Evolutionary conservation across 305 asterid species (phyloP).

Genomic region (Fraxinus ornus): DNA sequence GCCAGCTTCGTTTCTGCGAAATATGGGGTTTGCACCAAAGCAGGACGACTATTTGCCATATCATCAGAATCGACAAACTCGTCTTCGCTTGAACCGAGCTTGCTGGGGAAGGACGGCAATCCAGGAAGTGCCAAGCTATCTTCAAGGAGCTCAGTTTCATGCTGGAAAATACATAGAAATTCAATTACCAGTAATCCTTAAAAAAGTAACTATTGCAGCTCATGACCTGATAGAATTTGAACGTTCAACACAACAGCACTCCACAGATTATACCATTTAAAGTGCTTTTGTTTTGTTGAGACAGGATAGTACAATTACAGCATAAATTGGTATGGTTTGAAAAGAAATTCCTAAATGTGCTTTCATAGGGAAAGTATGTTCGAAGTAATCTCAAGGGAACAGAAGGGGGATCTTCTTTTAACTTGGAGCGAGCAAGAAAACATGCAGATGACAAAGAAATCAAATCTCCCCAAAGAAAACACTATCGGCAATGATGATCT

Average conservation of each 20-base stretch:
- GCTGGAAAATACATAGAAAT: slow-evolving; percentile 43
- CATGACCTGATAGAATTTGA: background rate
- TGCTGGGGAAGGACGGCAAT: slow-evolving; percentile 78
- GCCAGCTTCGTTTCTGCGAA: slow-evolving; percentile 55
- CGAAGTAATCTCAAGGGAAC: background rate
- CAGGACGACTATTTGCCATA: slow-evolving; percentile 54
- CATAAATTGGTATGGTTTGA: background rate
- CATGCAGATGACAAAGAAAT: background rate
- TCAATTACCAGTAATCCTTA: slow-evolving; percentile 3
- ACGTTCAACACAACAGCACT: background rate
- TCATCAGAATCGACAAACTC: slow-evolving; percentile 91
- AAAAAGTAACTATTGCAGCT: background rate
- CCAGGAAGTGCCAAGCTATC: slow-evolving; percentile 83
- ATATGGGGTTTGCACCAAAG: slow-evolving; percentile 45
- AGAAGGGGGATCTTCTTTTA: background rate
- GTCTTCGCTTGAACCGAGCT: slow-evolving; percentile 84
- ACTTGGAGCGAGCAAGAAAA: background rate
- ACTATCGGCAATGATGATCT: background rate
- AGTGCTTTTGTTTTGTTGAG: background rate
- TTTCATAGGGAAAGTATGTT: background rate
- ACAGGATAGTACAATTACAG: background rate
- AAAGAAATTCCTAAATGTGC: background rate
- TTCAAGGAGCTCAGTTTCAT: slow-evolving; percentile 86
- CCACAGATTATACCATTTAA: background rate
- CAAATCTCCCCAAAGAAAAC: background rate